These are phyloP conservation scores for Kodamaea sagamina DNA, from an alignment of 805 yeast genomes.

Conservation along the genomic window DNA sequence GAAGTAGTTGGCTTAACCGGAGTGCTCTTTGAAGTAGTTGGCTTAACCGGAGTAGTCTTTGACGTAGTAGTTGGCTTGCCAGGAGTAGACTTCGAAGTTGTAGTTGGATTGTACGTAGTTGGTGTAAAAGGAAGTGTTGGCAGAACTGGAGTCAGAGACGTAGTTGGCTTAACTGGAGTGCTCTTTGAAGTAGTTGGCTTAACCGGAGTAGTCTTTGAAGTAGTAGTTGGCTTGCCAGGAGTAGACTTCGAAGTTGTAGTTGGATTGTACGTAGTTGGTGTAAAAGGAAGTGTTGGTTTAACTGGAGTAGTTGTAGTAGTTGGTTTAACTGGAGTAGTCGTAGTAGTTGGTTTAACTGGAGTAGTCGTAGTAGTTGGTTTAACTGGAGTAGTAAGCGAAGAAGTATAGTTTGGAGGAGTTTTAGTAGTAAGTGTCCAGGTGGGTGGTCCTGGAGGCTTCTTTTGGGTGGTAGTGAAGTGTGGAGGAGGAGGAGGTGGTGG, in stretches of 20 bases:
- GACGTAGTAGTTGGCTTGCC: not conserved
- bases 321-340: constrained; percentile 9
- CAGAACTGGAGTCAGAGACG: constrained; percentile 3
- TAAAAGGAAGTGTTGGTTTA: constrained; percentile 2
- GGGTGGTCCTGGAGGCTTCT: not conserved
- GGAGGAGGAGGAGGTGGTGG: too few species aligned
- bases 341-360: not conserved
- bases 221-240: constrained; percentile 4
- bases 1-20: constrained; percentile 2
- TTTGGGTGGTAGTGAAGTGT: not conserved
- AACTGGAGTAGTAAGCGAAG: not conserved
- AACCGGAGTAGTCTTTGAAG: constrained; percentile 1
- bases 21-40: constrained; percentile 10
- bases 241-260: not conserved
- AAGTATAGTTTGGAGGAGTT: constrained; percentile 6
- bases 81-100: too few species aligned
- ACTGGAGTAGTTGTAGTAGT: constrained; percentile 3
- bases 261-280: too few species aligned
- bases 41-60: constrained; percentile 6
- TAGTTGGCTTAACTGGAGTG: constrained; percentile 8
- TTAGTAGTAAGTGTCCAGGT: too few species aligned
- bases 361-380: too few species aligned
- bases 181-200: constrained; percentile 1
- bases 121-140: too few species aligned
- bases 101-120: too few species aligned